Conservation (phyloP, 2,329 filamentous ascomycete genomes). For the Fusarium miscanthi region DNA sequence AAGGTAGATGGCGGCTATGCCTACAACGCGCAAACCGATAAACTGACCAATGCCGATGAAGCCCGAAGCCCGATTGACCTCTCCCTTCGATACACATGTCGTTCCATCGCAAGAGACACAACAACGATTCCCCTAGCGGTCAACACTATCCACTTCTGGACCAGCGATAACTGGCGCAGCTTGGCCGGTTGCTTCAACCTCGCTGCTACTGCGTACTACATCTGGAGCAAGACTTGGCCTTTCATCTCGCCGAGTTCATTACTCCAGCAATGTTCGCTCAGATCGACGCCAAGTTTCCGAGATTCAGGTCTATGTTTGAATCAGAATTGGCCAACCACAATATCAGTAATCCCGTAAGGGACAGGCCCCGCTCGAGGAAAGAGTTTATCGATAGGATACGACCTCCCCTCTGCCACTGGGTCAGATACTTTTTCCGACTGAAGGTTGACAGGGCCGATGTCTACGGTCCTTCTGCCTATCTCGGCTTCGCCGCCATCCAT, state of each 20-base stretch:
- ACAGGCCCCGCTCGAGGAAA: neutral
- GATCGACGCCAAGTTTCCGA: neutral
- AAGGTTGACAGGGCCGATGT: fast-evolving
- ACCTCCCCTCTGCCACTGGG: fast-evolving
- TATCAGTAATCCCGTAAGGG: fast-evolving
- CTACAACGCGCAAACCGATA: neutral
- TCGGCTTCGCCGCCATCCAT: fast-evolving
- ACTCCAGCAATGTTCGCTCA: constrained; percentile 5
- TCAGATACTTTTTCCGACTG: fast-evolving
- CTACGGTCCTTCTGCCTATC: fast-evolving
- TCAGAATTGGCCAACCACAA: neutral
- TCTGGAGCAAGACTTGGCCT: neutral
- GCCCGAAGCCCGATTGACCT: constrained; percentile 18
- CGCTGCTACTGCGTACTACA: neutral
- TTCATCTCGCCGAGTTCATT: constrained; percentile 1
- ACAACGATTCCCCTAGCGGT: neutral
- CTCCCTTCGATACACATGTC: constrained; percentile 30
- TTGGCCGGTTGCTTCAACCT: constrained; percentile 11
- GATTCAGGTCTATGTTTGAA: neutral
- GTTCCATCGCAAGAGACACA: constrained; percentile 10
- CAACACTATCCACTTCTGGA: constrained; percentile 28
- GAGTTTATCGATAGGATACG: fast-evolving
- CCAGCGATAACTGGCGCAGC: neutral
- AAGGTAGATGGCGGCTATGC: constrained; percentile 19
- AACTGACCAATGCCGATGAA: constrained; percentile 8